These are phyloP conservation scores for Pyrenopolyporus hunteri DNA, from an alignment of 495 filamentous ascomycete species.

Conservation along the genomic window DNA sequence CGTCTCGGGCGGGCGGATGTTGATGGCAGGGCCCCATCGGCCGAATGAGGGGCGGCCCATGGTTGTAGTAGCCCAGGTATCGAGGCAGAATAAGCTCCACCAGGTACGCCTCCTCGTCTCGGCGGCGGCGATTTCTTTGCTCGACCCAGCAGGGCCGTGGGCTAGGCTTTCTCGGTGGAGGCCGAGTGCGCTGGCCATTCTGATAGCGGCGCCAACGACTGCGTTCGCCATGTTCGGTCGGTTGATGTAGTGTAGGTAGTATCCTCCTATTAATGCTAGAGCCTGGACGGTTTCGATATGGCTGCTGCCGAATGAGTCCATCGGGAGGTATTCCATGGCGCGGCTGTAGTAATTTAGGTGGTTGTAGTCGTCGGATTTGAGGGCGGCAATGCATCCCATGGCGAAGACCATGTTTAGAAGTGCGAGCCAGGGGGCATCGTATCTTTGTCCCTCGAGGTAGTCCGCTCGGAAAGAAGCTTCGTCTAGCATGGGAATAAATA, in stretches of 20 bases:
- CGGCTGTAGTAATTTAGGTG: constrained; percentile 76
- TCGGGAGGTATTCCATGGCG: constrained; percentile 69
- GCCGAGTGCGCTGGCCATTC: constrained; percentile 75
- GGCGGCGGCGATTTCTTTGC: constrained; percentile 59
- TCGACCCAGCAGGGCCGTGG: constrained; percentile 44
- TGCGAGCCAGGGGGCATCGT: constrained; percentile 75
- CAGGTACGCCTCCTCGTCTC: constrained; percentile 75
- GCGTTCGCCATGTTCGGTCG: constrained; percentile 77
- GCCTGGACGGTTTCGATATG: constrained; percentile 76
- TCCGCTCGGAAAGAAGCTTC: constrained; percentile 75
- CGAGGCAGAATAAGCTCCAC: constrained; percentile 82
- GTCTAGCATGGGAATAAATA: constrained; percentile 78
- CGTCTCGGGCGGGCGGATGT: constrained; percentile 69
- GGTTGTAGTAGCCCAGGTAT: constrained; percentile 79
- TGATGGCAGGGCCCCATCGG: constrained; percentile 74
- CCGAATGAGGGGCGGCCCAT: constrained; percentile 80
- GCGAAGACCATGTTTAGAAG: constrained; percentile 83
- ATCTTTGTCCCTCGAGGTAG: constrained; percentile 68
- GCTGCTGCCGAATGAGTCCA: constrained; percentile 72
- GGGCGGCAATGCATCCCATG: constrained; percentile 74
- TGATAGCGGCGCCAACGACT: constrained; percentile 67
- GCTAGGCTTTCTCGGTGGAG: constrained; percentile 74
- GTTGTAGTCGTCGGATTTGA: constrained; percentile 70
- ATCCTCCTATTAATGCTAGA: constrained; percentile 72
- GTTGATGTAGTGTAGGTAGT: constrained; percentile 81